Base-by-base conservation (phyloP, 2,329 filamentous ascomycete species). In the Clonostachys solani region DNA sequence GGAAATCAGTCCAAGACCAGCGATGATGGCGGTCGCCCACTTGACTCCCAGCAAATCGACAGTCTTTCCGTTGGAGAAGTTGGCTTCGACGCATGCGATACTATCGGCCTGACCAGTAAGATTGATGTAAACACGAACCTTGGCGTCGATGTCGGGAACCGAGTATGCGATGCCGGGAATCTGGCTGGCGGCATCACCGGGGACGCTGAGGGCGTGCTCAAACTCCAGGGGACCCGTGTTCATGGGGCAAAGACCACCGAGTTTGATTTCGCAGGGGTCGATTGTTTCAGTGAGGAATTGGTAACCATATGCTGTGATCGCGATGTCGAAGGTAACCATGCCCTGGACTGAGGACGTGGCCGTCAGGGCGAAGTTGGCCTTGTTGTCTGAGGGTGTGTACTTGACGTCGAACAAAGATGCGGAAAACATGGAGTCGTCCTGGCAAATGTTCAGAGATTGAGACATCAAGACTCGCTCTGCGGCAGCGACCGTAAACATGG, bases 141-240 rank as follows among this genome's bases (percentile, higher is more conserved):
- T 86, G 51, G 90, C 91, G 66, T 97, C 92, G 46, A 96, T 77
- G 74, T 96, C 92, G 43, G 92, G 92, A 40, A 97, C 87, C 44
- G 80, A 86, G 70, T 94, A 97, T 45, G 90, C 88, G 60, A 96
- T 92, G 43, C 81, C 81, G 49, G 92, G 92, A 59, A 97, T 84
- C 46, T 80, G 67, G 19, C 71, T 68, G 49, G 89, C 69, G 37
- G 86, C 80, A 23, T 75, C 71, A 12, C 67, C 56, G 10, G 73
- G 68, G 43, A 94, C 69, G 3, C 71, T 65, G 35, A 92, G 63
- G 59, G 87, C 87, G 60, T 90, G 90, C 34, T 60, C 77, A 60
- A 95, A 78, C 47, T 86, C 80, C 61, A 96, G 86, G 58, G 87
- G 85, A 54, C 90, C 91, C 9, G 89, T 82, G 53, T 83, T 87